Evolutionary conservation across 805 yeast species (phyloP).

Genomic region (Candida caryicola): DNA sequence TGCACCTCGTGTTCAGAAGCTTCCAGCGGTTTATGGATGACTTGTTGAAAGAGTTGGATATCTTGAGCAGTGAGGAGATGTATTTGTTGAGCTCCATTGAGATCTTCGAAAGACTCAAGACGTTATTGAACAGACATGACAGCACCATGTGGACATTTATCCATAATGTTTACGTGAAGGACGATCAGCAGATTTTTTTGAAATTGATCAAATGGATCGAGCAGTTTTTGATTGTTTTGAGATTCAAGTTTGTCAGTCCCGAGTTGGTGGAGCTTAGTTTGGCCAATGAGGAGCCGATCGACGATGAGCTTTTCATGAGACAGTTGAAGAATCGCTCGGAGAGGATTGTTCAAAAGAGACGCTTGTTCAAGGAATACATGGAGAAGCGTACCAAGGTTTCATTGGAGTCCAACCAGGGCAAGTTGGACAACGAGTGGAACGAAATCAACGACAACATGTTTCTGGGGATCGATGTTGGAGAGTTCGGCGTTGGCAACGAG

Average conservation of each 20-base stretch:
- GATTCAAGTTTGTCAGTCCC: constrained; percentile 51
- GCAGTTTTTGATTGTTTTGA: constrained; percentile 57
- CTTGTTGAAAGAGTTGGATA: constrained; percentile 66
- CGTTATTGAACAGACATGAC: constrained; percentile 68
- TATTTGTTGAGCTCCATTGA: constrained; percentile 49
- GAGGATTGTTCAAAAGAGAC: constrained; percentile 36
- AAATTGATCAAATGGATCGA: constrained; percentile 74
- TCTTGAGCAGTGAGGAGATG: constrained; percentile 53
- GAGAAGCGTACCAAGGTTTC: constrained; percentile 19
- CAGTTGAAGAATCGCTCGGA: constrained; percentile 43
- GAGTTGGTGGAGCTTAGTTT: constrained; percentile 47
- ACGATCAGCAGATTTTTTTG: constrained; percentile 66
- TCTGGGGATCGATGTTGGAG: constrained; percentile 21
- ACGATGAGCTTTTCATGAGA: constrained; percentile 27
- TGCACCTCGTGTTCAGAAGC: constrained; percentile 38
- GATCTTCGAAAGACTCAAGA: constrained; percentile 64
- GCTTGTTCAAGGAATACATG: constrained; percentile 35
- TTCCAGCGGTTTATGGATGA: constrained; percentile 39
- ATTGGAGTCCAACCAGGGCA: constrained; percentile 20
- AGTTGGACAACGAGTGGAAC: constrained; percentile 43
- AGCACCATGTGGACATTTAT: constrained; percentile 70
- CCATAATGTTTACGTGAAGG: constrained; percentile 79
- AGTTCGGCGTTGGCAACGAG: constrained; percentile 37
- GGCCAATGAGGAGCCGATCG: constrained; percentile 20
- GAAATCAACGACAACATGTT: constrained; percentile 35